Evolutionary conservation across 176 grass and related monocot genomes (phyloP).

Genomic region (Eremochloa ophiuroides): DNA sequence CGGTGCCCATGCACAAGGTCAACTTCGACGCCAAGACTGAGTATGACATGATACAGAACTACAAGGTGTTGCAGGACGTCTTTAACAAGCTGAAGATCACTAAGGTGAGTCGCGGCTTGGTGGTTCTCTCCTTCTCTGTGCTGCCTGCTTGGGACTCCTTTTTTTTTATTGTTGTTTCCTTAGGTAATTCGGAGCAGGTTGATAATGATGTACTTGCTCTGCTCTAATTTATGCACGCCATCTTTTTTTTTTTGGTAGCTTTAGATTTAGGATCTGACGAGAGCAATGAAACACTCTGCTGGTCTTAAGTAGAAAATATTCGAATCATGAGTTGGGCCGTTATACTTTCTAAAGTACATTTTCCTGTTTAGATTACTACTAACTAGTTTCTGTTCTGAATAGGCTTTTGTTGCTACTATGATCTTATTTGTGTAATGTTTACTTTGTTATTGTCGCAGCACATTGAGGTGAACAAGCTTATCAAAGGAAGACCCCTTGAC

Average conservation of each 20-base stretch:
- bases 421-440: neutral
- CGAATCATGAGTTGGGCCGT: neutral
- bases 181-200: neutral
- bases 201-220: neutral
- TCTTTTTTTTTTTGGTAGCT: too few species aligned
- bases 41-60: conserved; percentile 99
- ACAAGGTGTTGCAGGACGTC: conserved; percentile 97
- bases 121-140: neutral
- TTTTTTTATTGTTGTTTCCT: neutral
- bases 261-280: neutral
- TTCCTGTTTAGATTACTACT: too few species aligned
- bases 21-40: conserved; percentile 96
- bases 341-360: neutral
- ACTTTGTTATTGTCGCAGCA: conserved; percentile 46
- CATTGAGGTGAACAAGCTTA: conserved; percentile 86
- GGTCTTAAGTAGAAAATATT: too few species aligned
- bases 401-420: neutral
- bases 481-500: conserved; percentile 85
- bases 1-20: conserved; percentile 97
- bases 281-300: neutral
- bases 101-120: conserved; percentile 48
- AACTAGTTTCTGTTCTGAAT: neutral
- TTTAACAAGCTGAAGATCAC: conserved; percentile 97
- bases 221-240: neutral
- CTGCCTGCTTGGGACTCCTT: neutral